Conservation (phyloP, 1,284 basidiomycete genomes). For the Pterula multifida region DNA sequence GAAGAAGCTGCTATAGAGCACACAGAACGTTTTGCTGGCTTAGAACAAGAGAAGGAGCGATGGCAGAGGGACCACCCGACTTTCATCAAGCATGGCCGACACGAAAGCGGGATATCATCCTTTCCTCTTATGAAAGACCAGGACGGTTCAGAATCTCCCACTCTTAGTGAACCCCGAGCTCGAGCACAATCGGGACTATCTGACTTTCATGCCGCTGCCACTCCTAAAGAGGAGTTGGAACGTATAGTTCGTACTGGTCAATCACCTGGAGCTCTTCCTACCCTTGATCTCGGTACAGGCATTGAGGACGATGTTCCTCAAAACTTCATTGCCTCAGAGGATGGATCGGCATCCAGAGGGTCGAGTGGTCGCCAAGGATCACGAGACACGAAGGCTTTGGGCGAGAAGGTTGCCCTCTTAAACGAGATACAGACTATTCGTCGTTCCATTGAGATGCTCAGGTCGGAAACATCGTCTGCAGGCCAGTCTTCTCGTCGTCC, state of each 20-base stretch:
- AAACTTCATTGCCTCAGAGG: conserved; percentile 46
- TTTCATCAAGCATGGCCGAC: conserved; percentile 46
- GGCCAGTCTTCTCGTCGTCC: conserved; percentile 45
- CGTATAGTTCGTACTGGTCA: conserved; percentile 38
- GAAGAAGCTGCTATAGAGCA: conserved; percentile 68
- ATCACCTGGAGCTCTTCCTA: conserved; percentile 47
- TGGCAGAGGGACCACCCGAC: conserved; percentile 82
- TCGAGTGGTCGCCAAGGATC: conserved; percentile 30
- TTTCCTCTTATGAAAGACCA: conserved; percentile 47
- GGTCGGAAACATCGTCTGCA: conserved; percentile 48
- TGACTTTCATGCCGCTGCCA: conserved; percentile 54
- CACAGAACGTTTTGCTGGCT: conserved; percentile 55
- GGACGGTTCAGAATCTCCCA: conserved; percentile 39
- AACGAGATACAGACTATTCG: conserved; percentile 70
- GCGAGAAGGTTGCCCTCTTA: conserved; percentile 54
- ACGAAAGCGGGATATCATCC: conserved; percentile 43
- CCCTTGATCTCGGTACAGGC: conserved; percentile 60
- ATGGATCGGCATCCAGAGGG: conserved; percentile 25
- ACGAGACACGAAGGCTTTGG: conserved; percentile 33
- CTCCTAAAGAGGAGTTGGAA: conserved; percentile 43
- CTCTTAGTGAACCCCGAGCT: conserved; percentile 37
- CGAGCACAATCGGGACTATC: conserved; percentile 57
- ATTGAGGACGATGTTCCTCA: conserved; percentile 63
- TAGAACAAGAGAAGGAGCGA: conserved; percentile 62
- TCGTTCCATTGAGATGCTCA: conserved; percentile 61